Conservation (phyloP, 139 green algal genomes). For the Tetratostichococcus sp. region DNA sequence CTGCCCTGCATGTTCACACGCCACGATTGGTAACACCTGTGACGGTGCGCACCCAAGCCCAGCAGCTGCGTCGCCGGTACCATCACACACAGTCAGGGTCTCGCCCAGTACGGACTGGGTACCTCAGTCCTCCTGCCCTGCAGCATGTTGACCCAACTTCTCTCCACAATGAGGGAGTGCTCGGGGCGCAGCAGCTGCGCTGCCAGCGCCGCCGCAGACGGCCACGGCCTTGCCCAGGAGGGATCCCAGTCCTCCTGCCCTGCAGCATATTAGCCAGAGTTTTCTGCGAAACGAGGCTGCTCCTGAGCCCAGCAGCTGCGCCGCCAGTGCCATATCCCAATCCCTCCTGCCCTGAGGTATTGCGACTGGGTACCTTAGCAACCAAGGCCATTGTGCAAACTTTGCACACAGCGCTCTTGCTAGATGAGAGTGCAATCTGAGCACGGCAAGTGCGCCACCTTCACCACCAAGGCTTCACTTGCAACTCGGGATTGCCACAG, state of each 20-base stretch:
- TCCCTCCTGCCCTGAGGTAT: too few species aligned
- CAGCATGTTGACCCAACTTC: background rate
- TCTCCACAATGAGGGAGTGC: background rate
- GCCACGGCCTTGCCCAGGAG: constrained; percentile 75
- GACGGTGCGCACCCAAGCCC: too few species aligned
- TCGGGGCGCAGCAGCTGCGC: constrained; percentile 39
- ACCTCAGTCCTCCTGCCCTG: background rate
- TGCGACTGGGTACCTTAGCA: too few species aligned
- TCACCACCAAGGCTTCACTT: too few species aligned
- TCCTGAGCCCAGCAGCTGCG: too few species aligned
- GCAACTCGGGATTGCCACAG: too few species aligned
- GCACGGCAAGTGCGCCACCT: too few species aligned
- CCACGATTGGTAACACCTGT: background rate
- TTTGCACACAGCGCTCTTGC: too few species aligned
- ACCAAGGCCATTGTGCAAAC: constrained; percentile 2
- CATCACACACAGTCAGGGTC: background rate
- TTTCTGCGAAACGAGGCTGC: too few species aligned
- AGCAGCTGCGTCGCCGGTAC: background rate
- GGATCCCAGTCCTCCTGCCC: constrained; percentile 47
- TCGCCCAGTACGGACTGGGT: background rate
- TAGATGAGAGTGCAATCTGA: too few species aligned
- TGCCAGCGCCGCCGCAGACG: constrained; percentile 68
- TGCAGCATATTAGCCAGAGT: too few species aligned
- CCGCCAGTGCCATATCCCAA: too few species aligned
- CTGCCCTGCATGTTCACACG: constrained; percentile 14